These are phyloP conservation scores for Triticum monococcum DNA, from an alignment of 176 grass and related monocot genomes.

Conservation along the genomic window DNA sequence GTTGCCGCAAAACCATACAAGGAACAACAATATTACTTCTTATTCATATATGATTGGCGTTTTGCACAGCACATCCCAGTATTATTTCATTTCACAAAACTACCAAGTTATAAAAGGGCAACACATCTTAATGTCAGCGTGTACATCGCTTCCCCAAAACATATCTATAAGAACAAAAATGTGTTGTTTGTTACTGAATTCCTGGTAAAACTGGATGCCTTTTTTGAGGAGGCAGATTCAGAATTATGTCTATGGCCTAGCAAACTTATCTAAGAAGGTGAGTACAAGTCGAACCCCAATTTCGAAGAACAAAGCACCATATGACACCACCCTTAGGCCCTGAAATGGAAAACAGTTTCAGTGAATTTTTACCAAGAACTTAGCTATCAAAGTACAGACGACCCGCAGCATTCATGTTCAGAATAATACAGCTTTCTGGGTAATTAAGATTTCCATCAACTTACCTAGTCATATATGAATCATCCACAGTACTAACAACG, in stretches of 20 bases:
- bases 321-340: slow-evolving; percentile 21
- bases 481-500: slow-evolving; percentile 76
- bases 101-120: background rate
- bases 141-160: background rate
- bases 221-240: background rate
- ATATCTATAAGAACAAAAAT: slow-evolving; percentile 6
- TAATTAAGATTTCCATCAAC: background rate
- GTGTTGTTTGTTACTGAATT: background rate
- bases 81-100: background rate
- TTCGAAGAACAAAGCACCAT: background rate
- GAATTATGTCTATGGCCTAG: background rate
- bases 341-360: slow-evolving; percentile 37
- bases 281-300: background rate
- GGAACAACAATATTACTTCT: background rate
- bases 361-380: background rate
- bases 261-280: background rate
- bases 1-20: background rate
- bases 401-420: background rate
- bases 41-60: background rate
- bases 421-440: background rate
- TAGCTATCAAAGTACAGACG: background rate
- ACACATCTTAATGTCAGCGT: background rate
- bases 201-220: background rate
- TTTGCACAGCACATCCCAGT: background rate
- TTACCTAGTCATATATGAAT: slow-evolving; percentile 86